These are phyloP conservation scores for Tricharina praecox DNA, from an alignment of 495 filamentous ascomycete genomes.

Conservation along the genomic window DNA sequence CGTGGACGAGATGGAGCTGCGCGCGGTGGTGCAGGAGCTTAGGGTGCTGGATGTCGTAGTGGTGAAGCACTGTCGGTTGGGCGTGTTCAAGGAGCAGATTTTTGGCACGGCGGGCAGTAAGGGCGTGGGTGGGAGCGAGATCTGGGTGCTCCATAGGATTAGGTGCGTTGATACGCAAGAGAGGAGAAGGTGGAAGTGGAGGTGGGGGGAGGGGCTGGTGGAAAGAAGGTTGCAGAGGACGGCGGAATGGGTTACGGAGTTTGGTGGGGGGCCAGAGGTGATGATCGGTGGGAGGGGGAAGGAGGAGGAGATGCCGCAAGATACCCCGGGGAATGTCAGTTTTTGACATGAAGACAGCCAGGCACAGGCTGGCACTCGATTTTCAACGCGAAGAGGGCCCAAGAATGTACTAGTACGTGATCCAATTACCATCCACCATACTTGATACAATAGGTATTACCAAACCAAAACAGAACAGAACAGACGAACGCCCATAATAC, in stretches of 20 bases:
- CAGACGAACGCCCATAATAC: neutral
- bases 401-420: neutral
- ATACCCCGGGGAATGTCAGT: neutral
- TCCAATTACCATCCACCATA: neutral
- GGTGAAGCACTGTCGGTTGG: slow-evolving; percentile 18
- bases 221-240: slow-evolving; percentile 49
- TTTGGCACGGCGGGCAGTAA: slow-evolving; percentile 14
- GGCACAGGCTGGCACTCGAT: too few species aligned
- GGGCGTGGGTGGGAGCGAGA: slow-evolving; percentile 46
- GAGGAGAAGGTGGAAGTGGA: slow-evolving; percentile 23
- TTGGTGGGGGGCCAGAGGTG: too few species aligned
- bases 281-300: neutral
- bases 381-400: too few species aligned
- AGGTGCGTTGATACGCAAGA: slow-evolving; percentile 13
- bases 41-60: slow-evolving; percentile 21
- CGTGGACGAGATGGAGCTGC: slow-evolving; percentile 9
- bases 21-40: neutral
- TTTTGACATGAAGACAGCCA: neutral
- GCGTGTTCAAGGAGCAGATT: slow-evolving; percentile 16
- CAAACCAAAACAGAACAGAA: neutral
- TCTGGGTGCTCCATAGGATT: slow-evolving; percentile 45
- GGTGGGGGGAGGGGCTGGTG: slow-evolving; percentile 28
- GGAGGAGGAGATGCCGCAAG: neutral
- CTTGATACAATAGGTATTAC: neutral
- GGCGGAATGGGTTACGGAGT: slow-evolving; percentile 41